A percentile compares a stretch with the other conserved stretches of the same genome.
Evolutionary conservation across 768 basidiomycete genomes (phyloP).

Genomic region (Amyloporia xantha): DNA sequence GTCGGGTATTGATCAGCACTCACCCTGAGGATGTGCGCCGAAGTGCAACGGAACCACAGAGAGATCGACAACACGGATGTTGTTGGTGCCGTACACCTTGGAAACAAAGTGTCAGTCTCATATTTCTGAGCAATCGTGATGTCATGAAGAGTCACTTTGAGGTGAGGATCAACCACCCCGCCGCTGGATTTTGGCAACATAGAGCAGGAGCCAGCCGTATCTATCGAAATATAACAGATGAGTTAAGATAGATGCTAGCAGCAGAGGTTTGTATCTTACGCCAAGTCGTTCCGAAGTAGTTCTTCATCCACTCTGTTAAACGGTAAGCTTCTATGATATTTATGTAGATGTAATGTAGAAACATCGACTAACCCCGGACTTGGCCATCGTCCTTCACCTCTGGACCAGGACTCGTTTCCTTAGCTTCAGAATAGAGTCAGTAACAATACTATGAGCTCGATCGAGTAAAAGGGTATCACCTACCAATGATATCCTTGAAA

Average conservation of each 20-base stretch:
- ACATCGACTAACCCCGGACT: conserved; percentile 13
- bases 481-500: conserved; percentile 20
- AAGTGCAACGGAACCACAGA: conserved; percentile 48
- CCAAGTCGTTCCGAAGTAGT: conserved; percentile 15
- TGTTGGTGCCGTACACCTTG: conserved; percentile 51
- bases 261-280: conserved; percentile 11
- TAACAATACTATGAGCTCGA: background rate
- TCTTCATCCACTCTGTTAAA: conserved; percentile 20
- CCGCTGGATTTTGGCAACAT: conserved; percentile 47
- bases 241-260: background rate
- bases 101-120: background rate
- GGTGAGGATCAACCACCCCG: conserved; percentile 44
- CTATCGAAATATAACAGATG: conserved; percentile 19
- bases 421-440: conserved; percentile 10
- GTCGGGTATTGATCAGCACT: conserved; percentile 1
- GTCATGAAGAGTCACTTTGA: conserved; percentile 30
- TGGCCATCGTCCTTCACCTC: conserved; percentile 23
- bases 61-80: conserved; percentile 50
- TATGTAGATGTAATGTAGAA: background rate
- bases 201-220: conserved; percentile 42
- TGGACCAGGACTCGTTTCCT: conserved; percentile 26
- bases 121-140: no score
- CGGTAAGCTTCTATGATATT: background rate
- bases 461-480: background rate
- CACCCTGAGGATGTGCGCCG: conserved; percentile 40